These are phyloP conservation scores for Aspergillus asperescens DNA, from an alignment of 495 filamentous ascomycete species.

Conservation along the genomic window DNA sequence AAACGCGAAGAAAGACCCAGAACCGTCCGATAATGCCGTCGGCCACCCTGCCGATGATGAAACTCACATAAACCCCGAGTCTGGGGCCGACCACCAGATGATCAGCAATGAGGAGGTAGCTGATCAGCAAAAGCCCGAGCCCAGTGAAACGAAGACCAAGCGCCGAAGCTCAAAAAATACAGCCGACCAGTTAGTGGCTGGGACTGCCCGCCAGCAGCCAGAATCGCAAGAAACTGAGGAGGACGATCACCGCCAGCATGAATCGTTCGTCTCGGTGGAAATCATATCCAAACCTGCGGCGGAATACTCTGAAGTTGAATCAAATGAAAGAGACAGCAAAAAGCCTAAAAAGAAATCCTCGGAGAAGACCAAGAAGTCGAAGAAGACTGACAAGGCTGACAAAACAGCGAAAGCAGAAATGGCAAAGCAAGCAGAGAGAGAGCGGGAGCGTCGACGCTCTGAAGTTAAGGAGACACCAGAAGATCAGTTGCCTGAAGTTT, in stretches of 20 bases:
- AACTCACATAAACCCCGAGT: slow-evolving; percentile 35
- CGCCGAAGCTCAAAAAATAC: slow-evolving; percentile 1
- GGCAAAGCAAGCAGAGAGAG: slow-evolving; percentile 18
- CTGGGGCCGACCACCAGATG: not conserved
- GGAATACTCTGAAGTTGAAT: slow-evolving; percentile 32
- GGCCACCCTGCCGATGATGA: slow-evolving; percentile 40
- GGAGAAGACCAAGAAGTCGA: slow-evolving; percentile 42
- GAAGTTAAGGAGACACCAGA: slow-evolving; percentile 5
- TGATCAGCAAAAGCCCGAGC: slow-evolving; percentile 1
- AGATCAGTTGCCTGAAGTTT: not conserved
- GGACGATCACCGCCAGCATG: slow-evolving; percentile 34
- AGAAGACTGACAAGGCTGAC: slow-evolving; percentile 34
- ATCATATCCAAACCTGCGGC: slow-evolving; percentile 31
- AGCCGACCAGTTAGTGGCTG: not conserved
- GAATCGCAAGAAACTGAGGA: slow-evolving; percentile 19
- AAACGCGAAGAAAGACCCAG: slow-evolving; percentile 26
- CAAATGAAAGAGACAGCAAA: slow-evolving; percentile 21
- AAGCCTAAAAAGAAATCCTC: slow-evolving; percentile 40
- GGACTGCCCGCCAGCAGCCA: not conserved
- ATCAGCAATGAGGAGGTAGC: not conserved
- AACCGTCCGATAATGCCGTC: slow-evolving; percentile 33
- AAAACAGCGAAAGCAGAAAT: slow-evolving; percentile 31
- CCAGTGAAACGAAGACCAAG: slow-evolving; percentile 1
- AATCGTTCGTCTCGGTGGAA: slow-evolving; percentile 38
- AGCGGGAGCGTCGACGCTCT: slow-evolving; percentile 20